These are phyloP conservation scores for Trypanosoma mega DNA, from an alignment of 208 protist genomes.

Conservation along the genomic window DNA sequence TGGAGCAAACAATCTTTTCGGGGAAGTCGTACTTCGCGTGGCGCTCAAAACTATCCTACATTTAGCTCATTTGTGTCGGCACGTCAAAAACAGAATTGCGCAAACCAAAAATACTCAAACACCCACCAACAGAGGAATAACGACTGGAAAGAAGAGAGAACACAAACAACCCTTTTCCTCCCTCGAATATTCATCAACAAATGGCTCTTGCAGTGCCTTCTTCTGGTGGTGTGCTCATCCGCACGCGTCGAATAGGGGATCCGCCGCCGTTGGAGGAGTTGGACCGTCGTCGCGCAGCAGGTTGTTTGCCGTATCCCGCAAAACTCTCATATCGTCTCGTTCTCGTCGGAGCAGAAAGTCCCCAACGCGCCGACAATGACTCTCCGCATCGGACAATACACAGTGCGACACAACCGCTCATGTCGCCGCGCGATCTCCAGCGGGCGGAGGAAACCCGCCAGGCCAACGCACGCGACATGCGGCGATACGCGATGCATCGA, in stretches of 20 bases:
- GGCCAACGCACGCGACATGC: constrained; percentile 27
- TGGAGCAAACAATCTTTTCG: too few relatives aligned
- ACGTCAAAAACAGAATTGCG: too few relatives aligned
- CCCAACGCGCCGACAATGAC: too few relatives aligned
- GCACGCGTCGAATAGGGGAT: constrained; percentile 32
- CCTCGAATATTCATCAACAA: too few relatives aligned
- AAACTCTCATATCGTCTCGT: constrained; percentile 39
- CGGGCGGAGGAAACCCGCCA: constrained; percentile 12
- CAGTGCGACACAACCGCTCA: constrained; percentile 13
- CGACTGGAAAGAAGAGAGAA: too few relatives aligned
- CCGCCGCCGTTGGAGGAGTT: constrained; percentile 14
- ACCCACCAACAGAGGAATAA: too few relatives aligned
- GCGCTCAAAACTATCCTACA: too few relatives aligned
- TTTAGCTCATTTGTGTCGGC: too few relatives aligned
- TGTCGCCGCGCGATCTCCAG: constrained; percentile 8
- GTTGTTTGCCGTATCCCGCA: constrained; percentile 41
- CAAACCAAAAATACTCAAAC: too few relatives aligned
- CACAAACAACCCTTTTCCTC: too few relatives aligned
- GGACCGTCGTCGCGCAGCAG: constrained; percentile 26
- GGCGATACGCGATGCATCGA: constrained; percentile 34
- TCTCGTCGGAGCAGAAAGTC: neutral
- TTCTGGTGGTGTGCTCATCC: constrained; percentile 27
- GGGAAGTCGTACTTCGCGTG: too few relatives aligned
- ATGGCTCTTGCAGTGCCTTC: constrained; percentile 13
- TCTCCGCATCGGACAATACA: too few relatives aligned